These are phyloP conservation scores for Penstemon davidsonii DNA, from an alignment of 257 asterid genomes.

Conservation along the genomic window DNA sequence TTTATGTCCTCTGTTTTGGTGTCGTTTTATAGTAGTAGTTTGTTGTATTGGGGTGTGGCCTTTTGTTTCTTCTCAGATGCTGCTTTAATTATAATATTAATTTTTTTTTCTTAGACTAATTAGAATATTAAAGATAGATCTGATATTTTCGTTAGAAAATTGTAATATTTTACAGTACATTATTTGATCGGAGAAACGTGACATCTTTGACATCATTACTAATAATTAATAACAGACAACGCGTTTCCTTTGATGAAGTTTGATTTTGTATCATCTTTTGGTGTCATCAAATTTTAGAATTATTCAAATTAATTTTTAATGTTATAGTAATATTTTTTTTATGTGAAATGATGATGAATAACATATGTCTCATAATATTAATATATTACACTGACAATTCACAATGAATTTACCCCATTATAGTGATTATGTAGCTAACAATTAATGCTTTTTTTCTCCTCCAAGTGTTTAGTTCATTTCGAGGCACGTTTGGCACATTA, in stretches of 20 bases:
- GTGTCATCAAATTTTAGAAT: too few relatives aligned
- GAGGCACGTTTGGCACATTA: too few relatives aligned
- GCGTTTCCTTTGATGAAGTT: neutral
- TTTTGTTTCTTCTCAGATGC: neutral
- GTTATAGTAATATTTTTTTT: neutral
- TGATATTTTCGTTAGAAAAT: neutral
- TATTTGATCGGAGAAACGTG: conserved; percentile 22
- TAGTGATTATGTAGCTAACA: too few relatives aligned
- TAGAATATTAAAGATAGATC: neutral
- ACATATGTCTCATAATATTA: too few relatives aligned
- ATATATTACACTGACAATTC: too few relatives aligned
- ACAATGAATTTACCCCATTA: too few relatives aligned
- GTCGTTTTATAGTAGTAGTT: neutral
- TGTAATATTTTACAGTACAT: neutral
- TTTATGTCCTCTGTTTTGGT: neutral
- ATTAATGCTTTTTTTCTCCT: too few relatives aligned
- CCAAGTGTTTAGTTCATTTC: too few relatives aligned
- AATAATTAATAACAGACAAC: conserved; percentile 3
- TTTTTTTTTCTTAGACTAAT: too few relatives aligned
- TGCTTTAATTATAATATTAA: neutral
- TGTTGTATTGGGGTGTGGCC: neutral
- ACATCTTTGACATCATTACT: conserved; percentile 16
- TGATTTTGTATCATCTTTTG: neutral
- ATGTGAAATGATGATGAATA: neutral
- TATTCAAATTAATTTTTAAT: too few relatives aligned